phyloP scores from a whole-genome alignment of 2,329 filamentous ascomycete species.

The Triangularia setosa region DNA sequence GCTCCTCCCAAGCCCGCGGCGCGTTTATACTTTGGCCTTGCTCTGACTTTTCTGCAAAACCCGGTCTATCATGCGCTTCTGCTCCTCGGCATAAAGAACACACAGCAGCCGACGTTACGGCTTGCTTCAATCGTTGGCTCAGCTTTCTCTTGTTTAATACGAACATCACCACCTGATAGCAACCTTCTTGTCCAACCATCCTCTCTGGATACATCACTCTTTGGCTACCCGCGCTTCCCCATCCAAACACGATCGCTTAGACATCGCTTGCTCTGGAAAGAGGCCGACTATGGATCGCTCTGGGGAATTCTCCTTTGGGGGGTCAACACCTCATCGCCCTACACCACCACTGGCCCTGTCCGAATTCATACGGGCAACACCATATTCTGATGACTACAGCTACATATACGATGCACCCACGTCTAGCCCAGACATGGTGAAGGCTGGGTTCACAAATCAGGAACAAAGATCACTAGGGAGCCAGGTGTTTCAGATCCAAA shows the following conservation, averaged over 20 bases:
- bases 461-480: background rate
- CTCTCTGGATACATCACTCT: background rate
- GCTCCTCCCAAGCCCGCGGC: background rate
- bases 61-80: background rate
- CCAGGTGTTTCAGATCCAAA: background rate
- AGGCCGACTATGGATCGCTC: conserved; percentile 14
- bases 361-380: conserved; percentile 23
- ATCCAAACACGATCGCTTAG: conserved; percentile 2
- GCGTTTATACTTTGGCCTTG: background rate
- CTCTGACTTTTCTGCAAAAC: background rate
- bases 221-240: background rate
- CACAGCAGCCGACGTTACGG: background rate
- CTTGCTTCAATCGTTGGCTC: background rate
- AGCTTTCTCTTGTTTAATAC: background rate
- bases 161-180: background rate
- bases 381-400: conserved; percentile 18
- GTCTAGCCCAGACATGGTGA: conserved; percentile 5
- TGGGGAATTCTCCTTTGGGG: conserved; percentile 10
- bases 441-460: background rate
- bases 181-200: background rate
- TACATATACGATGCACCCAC: conserved; percentile 14
- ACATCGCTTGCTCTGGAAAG: background rate
- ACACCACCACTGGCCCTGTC: conserved; percentile 24
- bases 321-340: conserved; percentile 14
- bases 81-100: background rate